These are phyloP conservation scores for Fraxinus nigra DNA, from an alignment of 305 asterid species.

Conservation along the genomic window DNA sequence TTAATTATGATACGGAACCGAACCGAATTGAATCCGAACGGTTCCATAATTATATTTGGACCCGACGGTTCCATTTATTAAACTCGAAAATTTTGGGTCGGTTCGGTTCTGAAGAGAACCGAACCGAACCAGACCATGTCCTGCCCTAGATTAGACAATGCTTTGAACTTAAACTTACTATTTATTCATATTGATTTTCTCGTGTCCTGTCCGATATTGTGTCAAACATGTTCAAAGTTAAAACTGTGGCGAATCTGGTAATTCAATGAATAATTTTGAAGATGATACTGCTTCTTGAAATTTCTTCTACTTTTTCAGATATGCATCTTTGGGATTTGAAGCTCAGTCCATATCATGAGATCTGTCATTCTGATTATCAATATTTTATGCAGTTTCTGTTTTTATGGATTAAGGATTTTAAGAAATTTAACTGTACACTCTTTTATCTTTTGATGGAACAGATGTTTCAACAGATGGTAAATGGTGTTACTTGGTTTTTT, in stretches of 20 bases:
- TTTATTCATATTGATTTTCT: neutral
- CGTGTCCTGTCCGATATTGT: neutral
- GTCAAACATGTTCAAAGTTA: neutral
- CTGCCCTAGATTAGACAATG: neutral
- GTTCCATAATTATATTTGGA: too few relatives aligned
- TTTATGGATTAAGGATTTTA: neutral
- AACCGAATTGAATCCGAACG: too few relatives aligned
- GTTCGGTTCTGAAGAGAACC: too few relatives aligned
- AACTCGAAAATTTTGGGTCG: too few relatives aligned
- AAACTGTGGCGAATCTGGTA: neutral
- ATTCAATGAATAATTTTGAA: neutral
- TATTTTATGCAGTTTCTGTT: neutral
- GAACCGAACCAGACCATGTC: too few relatives aligned
- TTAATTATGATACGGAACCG: too few relatives aligned
- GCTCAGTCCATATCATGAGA: neutral
- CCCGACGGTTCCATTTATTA: too few relatives aligned
- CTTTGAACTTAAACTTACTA: neutral
- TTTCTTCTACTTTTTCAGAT: neutral
- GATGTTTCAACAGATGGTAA: conserved; percentile 73
- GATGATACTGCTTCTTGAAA: neutral
- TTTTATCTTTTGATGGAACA: conserved; percentile 24
- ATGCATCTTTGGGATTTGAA: neutral
- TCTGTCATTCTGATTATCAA: neutral
- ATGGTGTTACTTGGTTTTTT: conserved; percentile 63
- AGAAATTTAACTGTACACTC: neutral